phyloP scores from a whole-genome alignment of 306 rosid genomes.

The Cicer cuneatum region DNA sequence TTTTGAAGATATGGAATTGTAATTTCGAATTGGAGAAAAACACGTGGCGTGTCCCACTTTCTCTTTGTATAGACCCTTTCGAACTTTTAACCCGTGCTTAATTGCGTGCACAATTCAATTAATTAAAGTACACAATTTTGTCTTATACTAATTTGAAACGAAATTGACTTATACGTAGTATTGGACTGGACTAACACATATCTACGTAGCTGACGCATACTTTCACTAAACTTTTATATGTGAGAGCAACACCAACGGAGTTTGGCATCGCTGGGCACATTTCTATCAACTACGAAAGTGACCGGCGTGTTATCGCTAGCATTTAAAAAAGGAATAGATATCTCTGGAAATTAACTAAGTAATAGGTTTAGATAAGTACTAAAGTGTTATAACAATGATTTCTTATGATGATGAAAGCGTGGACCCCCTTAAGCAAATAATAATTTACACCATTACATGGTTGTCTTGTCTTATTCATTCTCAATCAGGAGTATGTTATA shows the following conservation, averaged over 20 bases:
- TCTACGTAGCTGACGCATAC: slow-evolving; percentile 41
- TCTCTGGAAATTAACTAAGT: slow-evolving; percentile 22
- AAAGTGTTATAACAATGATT: slow-evolving; percentile 29
- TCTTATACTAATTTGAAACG: background rate
- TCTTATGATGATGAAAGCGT: slow-evolving; percentile 37
- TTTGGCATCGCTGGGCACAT: slow-evolving; percentile 12
- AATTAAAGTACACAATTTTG: no score
- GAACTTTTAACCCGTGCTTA: background rate
- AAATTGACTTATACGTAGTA: background rate
- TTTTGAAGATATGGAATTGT: no score
- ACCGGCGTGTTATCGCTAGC: slow-evolving; percentile 9
- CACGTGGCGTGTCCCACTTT: background rate
- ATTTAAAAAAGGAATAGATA: slow-evolving; percentile 22
- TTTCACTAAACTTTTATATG: slow-evolving; percentile 27
- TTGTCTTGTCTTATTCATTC: background rate
- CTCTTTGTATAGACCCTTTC: no score
- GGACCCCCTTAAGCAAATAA: slow-evolving; percentile 40
- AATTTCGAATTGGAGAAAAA: background rate
- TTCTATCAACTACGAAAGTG: slow-evolving; percentile 35
- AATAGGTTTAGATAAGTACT: slow-evolving; percentile 22
- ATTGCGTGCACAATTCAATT: slow-evolving; percentile 31
- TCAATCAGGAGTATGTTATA: background rate
- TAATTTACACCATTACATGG: slow-evolving; percentile 8
- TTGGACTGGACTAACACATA: slow-evolving; percentile 37
- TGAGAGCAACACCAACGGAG: slow-evolving; percentile 46